These are phyloP conservation scores for Gorgonomyces haynaldii DNA, from an alignment of 192 early-diverging fungal species.

Conservation along the genomic window DNA sequence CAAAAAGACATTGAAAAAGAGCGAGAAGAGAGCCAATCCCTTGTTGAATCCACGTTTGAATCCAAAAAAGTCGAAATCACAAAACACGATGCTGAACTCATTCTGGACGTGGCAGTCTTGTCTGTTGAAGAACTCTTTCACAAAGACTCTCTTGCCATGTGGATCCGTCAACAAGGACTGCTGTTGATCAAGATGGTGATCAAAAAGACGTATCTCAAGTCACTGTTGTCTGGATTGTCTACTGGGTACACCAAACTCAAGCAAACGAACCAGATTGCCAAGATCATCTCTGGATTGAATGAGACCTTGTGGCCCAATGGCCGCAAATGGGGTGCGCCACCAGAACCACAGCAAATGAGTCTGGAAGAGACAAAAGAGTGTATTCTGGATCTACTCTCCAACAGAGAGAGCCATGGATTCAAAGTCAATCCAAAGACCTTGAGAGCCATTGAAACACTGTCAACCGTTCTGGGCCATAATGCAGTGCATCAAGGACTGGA, in stretches of 20 bases:
- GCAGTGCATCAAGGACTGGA: too few species aligned
- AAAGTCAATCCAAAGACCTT: too few species aligned
- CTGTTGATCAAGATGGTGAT: slow-evolving; percentile 30
- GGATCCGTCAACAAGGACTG: slow-evolving; percentile 33
- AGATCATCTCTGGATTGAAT: not conserved
- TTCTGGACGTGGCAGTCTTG: slow-evolving; percentile 30
- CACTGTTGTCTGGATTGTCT: not conserved
- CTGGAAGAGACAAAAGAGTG: too few species aligned
- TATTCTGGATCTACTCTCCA: too few species aligned
- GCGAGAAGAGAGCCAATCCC: not conserved
- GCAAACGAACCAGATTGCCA: not conserved
- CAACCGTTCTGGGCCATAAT: too few species aligned
- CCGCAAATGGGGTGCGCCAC: not conserved
- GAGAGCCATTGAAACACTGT: too few species aligned
- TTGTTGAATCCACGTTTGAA: not conserved
- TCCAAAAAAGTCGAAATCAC: slow-evolving; percentile 10
- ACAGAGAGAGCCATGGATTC: too few species aligned
- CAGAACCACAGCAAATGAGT: too few species aligned
- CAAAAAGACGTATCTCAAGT: slow-evolving; percentile 22
- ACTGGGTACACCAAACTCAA: not conserved
- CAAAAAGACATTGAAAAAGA: not conserved
- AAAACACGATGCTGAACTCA: slow-evolving; percentile 19
- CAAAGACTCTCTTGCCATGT: slow-evolving; percentile 23
- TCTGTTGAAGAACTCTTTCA: slow-evolving; percentile 36
- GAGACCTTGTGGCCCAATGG: slow-evolving; percentile 6